Base-by-base conservation (phyloP, 495 filamentous ascomycete genomes). In the Lentithecium fluviatile region DNA sequence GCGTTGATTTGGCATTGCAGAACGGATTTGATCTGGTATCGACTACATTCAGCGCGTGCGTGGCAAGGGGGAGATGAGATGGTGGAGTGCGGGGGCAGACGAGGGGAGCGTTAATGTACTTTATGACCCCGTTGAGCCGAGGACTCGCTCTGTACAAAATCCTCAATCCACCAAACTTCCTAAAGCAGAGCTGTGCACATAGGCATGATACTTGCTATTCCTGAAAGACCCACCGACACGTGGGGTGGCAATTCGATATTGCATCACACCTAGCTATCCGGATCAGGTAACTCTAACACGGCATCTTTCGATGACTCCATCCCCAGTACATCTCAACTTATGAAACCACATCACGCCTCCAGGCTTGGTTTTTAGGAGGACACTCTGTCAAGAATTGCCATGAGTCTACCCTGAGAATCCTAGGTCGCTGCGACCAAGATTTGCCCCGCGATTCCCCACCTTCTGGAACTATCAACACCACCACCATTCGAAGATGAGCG, bases 301-400 rank as follows among this genome's bases (percentile, higher is more conserved):
- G 47, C 21, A 37, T 23, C 34, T 60, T 15, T 2, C 25, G 45
- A 62, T 62, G 59, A 62, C 59, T 62, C 59, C 43, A 50, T n/a
- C 20, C 38, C 25, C 25, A 20, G 15, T 3, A n/a, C 2, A 45
- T 10, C 13, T 43, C 42, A 29, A 10, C 19, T 21, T 25, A 42
- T 7, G n/a, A 49, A 36, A 55, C 6, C 47, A 49, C 58, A 48
- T 4, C 10, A 56, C 45, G 17, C 20, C 2, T 23, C 19, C 42
- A 13, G 20, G 8, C 19, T 19, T 24, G 23, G 8, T 8, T 52
- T 20, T 26, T 19, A 32, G 10, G 29, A 32, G 3, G 49, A 45
- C 57, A 60, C 57, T 36, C 38, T 53, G 57, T 45, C 40, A 43
- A 36, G 3, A 19, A n/a, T 45, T 17, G 40, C 2, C 37, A 60